Percentiles rank a stretch among this genome's conserved stretches.
Evolutionary conservation across 2,329 filamentous ascomycete species (phyloP).

Genomic region (Aureobasidium subglaciale): DNA sequence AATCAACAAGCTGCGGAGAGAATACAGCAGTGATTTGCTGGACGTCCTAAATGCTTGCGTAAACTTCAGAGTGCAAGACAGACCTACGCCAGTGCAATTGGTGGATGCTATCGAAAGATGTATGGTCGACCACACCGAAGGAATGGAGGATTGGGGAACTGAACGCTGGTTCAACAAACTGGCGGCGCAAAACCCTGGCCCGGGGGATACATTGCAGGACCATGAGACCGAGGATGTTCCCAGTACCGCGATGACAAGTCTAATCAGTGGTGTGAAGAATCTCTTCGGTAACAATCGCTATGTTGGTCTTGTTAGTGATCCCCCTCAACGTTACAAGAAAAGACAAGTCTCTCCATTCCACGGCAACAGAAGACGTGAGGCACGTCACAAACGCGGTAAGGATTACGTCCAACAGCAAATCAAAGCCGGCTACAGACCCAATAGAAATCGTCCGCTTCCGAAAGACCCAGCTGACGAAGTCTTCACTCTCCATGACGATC

Average conservation of each 20-base stretch:
- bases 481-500: not conserved
- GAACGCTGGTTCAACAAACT: not conserved
- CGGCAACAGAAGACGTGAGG: not conserved
- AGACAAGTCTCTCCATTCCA: not conserved
- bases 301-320: no score
- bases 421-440: not conserved
- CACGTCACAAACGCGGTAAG: not conserved
- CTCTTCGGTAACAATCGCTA: no score
- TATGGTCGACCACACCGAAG: not conserved
- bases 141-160: not conserved
- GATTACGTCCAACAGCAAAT: not conserved
- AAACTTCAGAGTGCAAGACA: not conserved
- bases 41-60: not conserved
- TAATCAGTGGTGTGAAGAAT: not conserved
- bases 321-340: not conserved
- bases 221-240: not conserved
- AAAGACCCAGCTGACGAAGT: not conserved
- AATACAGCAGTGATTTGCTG: not conserved
- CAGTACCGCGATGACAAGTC: not conserved
- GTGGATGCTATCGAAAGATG: not conserved
- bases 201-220: no score
- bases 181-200: not conserved
- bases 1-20: not conserved
- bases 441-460: not conserved
- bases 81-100: not conserved